A percentile compares a stretch with the other conserved stretches of the same genome.
phyloP scores from a whole-genome alignment of 805 yeast genomes.

The Candida parachauliodes region DNA sequence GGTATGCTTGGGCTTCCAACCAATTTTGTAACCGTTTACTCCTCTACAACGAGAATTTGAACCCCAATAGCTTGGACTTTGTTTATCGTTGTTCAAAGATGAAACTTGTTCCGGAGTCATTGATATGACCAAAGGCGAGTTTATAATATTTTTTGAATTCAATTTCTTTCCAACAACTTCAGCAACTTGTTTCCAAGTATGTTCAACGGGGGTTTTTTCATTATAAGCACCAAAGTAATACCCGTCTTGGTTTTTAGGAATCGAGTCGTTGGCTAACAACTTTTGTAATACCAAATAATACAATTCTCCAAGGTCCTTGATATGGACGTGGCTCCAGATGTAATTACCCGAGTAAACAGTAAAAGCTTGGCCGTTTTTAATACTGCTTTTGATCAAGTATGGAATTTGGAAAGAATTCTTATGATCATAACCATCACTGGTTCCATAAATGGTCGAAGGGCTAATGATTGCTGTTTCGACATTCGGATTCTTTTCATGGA shows the following conservation, averaged over 20 bases:
- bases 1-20: conserved; percentile 23
- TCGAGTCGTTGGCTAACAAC: conserved; percentile 16
- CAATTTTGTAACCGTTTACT: conserved; percentile 21
- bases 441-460: conserved; percentile 34
- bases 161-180: conserved; percentile 18
- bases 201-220: conserved; percentile 16
- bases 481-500: conserved; percentile 25
- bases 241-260: conserved; percentile 29
- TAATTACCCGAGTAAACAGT: conserved; percentile 27
- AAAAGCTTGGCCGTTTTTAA: conserved; percentile 18
- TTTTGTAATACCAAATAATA: conserved; percentile 21
- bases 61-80: conserved; percentile 22
- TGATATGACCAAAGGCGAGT: conserved; percentile 14
- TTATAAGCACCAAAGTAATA: conserved; percentile 28
- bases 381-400: conserved; percentile 15
- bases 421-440: conserved; percentile 27
- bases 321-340: conserved; percentile 34
- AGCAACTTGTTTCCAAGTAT: conserved; percentile 27
- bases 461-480: conserved; percentile 26
- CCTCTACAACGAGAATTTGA: conserved; percentile 25
- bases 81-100: conserved; percentile 11
- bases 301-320: conserved; percentile 29
- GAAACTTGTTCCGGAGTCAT: conserved; percentile 15
- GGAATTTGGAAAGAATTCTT: conserved; percentile 29
- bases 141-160: conserved; percentile 12